Evolutionary conservation across 148 eudicot genomes (phyloP), one percentile per base, ranked within the genome.

Genomic region (Spergularia marina): DNA sequence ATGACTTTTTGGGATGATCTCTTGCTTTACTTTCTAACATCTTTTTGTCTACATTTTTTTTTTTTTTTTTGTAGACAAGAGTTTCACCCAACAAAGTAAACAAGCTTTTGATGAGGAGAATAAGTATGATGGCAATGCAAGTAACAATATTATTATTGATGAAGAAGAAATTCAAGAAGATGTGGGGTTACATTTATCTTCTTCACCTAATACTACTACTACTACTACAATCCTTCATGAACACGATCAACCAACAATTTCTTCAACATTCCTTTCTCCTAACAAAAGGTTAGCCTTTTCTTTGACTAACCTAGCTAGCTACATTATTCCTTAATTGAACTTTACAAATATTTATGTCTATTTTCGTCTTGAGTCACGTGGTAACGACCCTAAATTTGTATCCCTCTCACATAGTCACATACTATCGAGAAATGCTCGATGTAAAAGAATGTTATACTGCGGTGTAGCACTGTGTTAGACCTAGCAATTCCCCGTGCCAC

Each of bases 101-200:
- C 81, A 79, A 79, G 81, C 73, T 73, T 78, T 78, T 78, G 70
- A 64, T 23, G 54, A 78, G 69, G 70, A 73, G 62, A 63, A n/a
- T n/a, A n/a, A 65, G 6, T 49, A 78, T 76, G 53, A 76, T 67
- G 55, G 62, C 17, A 72, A 55, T 63, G 54, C 44, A 53, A 72
- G 64, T 72, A 25, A 52, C 56, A 15, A 16, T 53, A 64, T 52
- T 64, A 55, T 23, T 73, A 49, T 78, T 72, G 5, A 2, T 44
- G 10, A 6, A 2, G 49, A 44, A 44, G 69, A 54, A 41, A 66
- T 71, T 34, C 63, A 73, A 65, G 65, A 76, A 16, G 57, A 61
- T 73, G 81, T 78, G 76, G 81, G 76, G 81, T 73, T 78, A 52
- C 77, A 72, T 66, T 51, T 65, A 40, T 65, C 71, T 64, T 65